A percentile compares a stretch with the other conserved stretches of the same genome.
phyloP scores from a whole-genome alignment of 768 basidiomycete genomes.

The Vishniacozyma victoriae region DNA sequence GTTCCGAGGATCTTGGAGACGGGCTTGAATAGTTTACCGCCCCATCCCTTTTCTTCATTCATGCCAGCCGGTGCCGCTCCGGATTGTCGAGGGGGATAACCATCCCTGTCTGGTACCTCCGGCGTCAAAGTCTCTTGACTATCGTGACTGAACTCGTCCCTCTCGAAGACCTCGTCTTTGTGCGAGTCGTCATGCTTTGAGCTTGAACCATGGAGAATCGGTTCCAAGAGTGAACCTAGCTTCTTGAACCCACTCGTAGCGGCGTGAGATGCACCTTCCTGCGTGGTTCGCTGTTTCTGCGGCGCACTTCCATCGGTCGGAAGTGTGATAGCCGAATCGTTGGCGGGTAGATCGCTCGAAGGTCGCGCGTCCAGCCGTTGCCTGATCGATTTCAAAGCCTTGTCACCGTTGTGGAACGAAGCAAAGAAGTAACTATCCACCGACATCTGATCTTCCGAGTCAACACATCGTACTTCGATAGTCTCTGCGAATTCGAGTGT shows the following conservation, averaged over 20 bases:
- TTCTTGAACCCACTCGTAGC: conserved; percentile 11
- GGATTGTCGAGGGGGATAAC: conserved; percentile 35
- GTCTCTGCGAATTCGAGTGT: conserved; percentile 96
- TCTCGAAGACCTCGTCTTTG: conserved; percentile 2
- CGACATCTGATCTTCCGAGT: conserved; percentile 59
- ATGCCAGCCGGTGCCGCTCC: conserved; percentile 21
- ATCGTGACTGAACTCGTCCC: conserved; percentile 12
- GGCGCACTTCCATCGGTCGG: neutral
- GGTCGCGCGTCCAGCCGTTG: conserved; percentile 57
- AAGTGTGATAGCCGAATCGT: conserved; percentile 14
- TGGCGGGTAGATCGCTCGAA: conserved; percentile 35
- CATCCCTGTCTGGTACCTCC: conserved; percentile 13
- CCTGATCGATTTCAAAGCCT: conserved; percentile 73
- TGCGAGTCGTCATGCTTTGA: conserved; percentile 7
- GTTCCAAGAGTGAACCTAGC: conserved; percentile 26
- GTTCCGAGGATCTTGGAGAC: conserved; percentile 26
- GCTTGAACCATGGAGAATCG: conserved; percentile 11
- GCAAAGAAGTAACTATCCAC: conserved; percentile 81
- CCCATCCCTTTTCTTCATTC: conserved; percentile 18
- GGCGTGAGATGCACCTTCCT: neutral
- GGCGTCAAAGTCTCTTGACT: conserved; percentile 19
- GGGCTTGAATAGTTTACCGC: conserved; percentile 29
- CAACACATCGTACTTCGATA: conserved; percentile 80
- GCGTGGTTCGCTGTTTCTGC: neutral
- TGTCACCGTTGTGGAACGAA: conserved; percentile 77